Percentiles rank a stretch among this genome's conserved stretches.
Evolutionary conservation across 2,329 filamentous ascomycete genomes (phyloP).

Genomic region (Fusarium sp.): DNA sequence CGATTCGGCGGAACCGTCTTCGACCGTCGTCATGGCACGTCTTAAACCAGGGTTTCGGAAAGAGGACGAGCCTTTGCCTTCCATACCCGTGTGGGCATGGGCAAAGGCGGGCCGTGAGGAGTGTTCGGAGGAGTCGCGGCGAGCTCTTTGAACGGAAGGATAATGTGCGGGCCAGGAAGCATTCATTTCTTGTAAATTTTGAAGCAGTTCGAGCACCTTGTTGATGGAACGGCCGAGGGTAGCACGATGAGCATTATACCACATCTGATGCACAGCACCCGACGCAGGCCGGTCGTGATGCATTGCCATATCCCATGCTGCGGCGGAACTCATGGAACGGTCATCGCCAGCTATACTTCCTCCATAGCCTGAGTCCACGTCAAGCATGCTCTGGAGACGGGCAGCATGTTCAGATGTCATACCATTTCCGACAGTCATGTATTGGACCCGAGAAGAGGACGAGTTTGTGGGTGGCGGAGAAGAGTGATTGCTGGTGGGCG

Average conservation of each 20-base stretch:
- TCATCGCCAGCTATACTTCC: constrained; percentile 78
- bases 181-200: constrained; percentile 88
- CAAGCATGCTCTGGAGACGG: constrained; percentile 81
- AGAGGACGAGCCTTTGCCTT: constrained; percentile 55
- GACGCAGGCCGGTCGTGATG: constrained; percentile 65
- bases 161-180: constrained; percentile 94
- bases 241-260: constrained; percentile 92
- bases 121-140: constrained; percentile 55
- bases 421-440: constrained; percentile 89
- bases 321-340: constrained; percentile 57
- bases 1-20: constrained; percentile 70
- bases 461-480: constrained; percentile 39
- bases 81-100: constrained; percentile 70
- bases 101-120: constrained; percentile 70
- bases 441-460: constrained; percentile 64
- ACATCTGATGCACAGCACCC: constrained; percentile 89
- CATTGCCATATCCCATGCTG: constrained; percentile 58
- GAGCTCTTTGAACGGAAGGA: constrained; percentile 79
- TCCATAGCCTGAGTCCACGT: constrained; percentile 92
- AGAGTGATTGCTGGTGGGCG: constrained; percentile 42
- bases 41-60: constrained; percentile 63
- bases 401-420: constrained; percentile 84
- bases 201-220: constrained; percentile 84
- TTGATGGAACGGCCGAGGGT: constrained; percentile 89
- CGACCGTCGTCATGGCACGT: constrained; percentile 78